Evolutionary conservation across 106 monocot species (phyloP).

Genomic region (Ottelia alismoides): DNA sequence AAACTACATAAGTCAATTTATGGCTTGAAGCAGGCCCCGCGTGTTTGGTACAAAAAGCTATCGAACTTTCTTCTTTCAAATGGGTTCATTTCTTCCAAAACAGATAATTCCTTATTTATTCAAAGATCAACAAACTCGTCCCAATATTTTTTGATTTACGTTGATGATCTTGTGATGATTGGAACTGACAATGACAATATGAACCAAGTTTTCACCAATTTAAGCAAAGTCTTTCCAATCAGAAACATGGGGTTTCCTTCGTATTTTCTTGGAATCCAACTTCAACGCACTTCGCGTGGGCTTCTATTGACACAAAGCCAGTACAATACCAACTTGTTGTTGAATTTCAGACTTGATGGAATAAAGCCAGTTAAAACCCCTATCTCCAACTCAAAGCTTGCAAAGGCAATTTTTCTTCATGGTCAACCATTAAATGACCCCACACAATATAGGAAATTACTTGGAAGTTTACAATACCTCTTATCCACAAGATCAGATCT

Average conservation of each 20-base stretch:
- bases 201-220: not conserved
- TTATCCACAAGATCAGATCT: too few species aligned
- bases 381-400: too few species aligned
- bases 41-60: not conserved
- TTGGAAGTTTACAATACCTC: too few species aligned
- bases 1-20: not conserved
- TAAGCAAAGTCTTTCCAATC: not conserved
- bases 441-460: too few species aligned
- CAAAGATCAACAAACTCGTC: too few species aligned
- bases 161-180: constrained; percentile 1
- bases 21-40: not conserved
- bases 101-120: not conserved
- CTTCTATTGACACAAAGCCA: too few species aligned
- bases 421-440: too few species aligned
- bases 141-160: not conserved
- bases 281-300: too few species aligned
- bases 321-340: too few species aligned
- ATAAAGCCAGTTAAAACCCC: too few species aligned
- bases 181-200: not conserved
- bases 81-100: not conserved
- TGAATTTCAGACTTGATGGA: too few species aligned
- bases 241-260: not conserved
- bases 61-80: not conserved
- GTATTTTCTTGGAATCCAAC: not conserved
- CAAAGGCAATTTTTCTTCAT: too few species aligned